Evolutionary conservation across 2,329 filamentous ascomycete genomes (phyloP).

Genomic region (Uncinocarpus reesii): DNA sequence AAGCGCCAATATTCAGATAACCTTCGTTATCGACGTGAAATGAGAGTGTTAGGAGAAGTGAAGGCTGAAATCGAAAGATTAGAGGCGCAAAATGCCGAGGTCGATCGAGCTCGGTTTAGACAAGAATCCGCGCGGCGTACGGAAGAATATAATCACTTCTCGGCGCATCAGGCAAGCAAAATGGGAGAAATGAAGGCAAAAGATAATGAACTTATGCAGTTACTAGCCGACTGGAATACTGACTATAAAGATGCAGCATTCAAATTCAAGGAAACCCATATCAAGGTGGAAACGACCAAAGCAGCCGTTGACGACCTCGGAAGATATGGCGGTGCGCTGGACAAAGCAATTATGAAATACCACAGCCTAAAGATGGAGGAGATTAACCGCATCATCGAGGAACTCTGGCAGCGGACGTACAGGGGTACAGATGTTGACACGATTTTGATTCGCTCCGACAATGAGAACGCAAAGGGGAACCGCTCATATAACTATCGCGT

Average conservation of each 20-base stretch:
- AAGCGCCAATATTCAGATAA: constrained; percentile 86
- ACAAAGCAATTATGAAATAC: constrained; percentile 95
- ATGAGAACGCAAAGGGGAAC: constrained; percentile 62
- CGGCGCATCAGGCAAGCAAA: constrained; percentile 62
- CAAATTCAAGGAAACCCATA: constrained; percentile 77
- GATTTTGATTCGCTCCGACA: constrained; percentile 87
- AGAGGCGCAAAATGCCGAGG: constrained; percentile 67
- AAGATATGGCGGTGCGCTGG: constrained; percentile 71
- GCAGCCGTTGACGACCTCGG: constrained; percentile 84
- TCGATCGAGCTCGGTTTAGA: constrained; percentile 66
- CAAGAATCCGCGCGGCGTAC: constrained; percentile 59
- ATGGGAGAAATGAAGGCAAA: constrained; percentile 74
- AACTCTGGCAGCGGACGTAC: constrained; percentile 96
- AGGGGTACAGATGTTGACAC: constrained; percentile 95
- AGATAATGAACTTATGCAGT: constrained; percentile 63
- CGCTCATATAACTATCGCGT: constrained; percentile 94
- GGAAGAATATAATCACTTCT: constrained; percentile 55
- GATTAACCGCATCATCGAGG: constrained; percentile 86
- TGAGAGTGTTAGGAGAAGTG: constrained; percentile 57
- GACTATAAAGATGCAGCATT: constrained; percentile 74
- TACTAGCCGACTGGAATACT: constrained; percentile 69
- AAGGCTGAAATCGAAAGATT: constrained; percentile 61
- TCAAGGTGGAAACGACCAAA: constrained; percentile 83
- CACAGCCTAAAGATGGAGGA: constrained; percentile 97
- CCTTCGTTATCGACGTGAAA: constrained; percentile 68